These are phyloP conservation scores for Mikania micrantha DNA, from an alignment of 129 eudicot genomes.

Conservation along the genomic window DNA sequence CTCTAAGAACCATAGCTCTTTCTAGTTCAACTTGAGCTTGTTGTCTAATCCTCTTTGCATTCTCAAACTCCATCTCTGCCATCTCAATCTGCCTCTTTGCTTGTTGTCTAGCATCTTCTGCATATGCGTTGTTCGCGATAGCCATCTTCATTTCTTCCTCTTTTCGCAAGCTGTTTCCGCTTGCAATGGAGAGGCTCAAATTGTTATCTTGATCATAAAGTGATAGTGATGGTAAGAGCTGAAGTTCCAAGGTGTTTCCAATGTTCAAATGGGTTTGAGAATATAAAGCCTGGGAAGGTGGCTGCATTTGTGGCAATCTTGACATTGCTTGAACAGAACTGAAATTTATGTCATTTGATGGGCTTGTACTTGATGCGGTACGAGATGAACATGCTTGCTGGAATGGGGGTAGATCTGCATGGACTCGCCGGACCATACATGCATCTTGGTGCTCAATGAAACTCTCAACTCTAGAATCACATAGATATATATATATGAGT, in stretches of 20 bases:
- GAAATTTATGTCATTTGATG: conserved; percentile 43
- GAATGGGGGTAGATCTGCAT: conserved; percentile 32
- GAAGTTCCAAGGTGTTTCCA: conserved; percentile 51
- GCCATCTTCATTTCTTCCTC: conserved; percentile 45
- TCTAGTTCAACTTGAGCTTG: conserved; percentile 73
- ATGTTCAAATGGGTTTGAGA: conserved; percentile 7
- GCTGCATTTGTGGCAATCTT: conserved; percentile 23
- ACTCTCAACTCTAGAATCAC: conserved; percentile 58
- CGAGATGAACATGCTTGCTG: conserved; percentile 46
- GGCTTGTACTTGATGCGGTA: conserved; percentile 52
- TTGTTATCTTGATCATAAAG: conserved; percentile 14
- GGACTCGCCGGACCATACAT: conserved; percentile 37
- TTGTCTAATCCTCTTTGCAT: conserved; percentile 70
- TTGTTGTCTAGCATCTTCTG: conserved; percentile 60
- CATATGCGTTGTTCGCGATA: conserved; percentile 52
- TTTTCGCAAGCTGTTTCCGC: conserved; percentile 11
- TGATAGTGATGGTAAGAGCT: conserved; percentile 40
- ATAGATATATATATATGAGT: conserved; percentile 1
- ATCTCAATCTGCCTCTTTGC: conserved; percentile 66
- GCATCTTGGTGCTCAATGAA: conserved; percentile 72
- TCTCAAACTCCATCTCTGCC: conserved; percentile 70
- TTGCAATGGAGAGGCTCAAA: conserved; percentile 64
- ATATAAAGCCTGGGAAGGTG: conserved; percentile 1
- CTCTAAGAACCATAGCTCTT: conserved; percentile 49
- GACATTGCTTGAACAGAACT: conserved; percentile 16